These are phyloP conservation scores for Carpinus viminea DNA, from an alignment of 306 rosid species.

Conservation along the genomic window DNA sequence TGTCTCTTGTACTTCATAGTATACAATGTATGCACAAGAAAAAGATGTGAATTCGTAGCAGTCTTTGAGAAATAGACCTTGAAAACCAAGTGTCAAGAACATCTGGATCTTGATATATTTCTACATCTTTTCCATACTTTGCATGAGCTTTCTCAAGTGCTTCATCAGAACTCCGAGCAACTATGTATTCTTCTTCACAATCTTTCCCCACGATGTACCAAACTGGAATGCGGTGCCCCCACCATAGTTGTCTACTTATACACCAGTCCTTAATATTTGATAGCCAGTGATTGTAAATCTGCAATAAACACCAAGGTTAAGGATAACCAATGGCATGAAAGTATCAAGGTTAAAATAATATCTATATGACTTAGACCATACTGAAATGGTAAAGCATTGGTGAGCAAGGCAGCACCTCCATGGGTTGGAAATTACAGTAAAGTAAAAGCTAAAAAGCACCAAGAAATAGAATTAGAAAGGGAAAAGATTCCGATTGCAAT, in stretches of 20 bases:
- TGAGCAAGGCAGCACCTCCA: background rate
- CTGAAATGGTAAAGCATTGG: background rate
- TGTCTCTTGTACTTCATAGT: background rate
- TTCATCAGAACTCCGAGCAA: constrained; percentile 77
- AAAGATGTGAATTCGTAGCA: constrained; percentile 1
- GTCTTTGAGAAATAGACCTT: constrained; percentile 50
- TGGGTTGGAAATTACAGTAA: background rate
- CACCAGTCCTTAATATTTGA: constrained; percentile 98
- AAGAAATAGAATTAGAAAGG: background rate
- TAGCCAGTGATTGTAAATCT: constrained; percentile 98
- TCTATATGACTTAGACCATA: background rate
- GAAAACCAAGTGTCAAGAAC: constrained; percentile 99
- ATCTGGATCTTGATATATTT: constrained; percentile 95
- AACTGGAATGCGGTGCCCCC: constrained; percentile 99
- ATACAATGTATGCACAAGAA: background rate
- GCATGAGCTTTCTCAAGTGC: constrained; percentile 73
- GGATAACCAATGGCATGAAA: background rate
- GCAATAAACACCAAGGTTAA: constrained; percentile 29
- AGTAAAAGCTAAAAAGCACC: background rate
- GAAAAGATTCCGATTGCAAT: background rate
- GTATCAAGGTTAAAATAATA: background rate
- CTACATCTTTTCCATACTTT: constrained; percentile 72
- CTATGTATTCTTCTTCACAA: constrained; percentile 87
- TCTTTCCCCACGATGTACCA: constrained; percentile 90
- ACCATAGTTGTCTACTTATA: constrained; percentile 99